Evolutionary conservation across 257 asterid genomes (phyloP).

Genomic region (Perilla frutescens): DNA sequence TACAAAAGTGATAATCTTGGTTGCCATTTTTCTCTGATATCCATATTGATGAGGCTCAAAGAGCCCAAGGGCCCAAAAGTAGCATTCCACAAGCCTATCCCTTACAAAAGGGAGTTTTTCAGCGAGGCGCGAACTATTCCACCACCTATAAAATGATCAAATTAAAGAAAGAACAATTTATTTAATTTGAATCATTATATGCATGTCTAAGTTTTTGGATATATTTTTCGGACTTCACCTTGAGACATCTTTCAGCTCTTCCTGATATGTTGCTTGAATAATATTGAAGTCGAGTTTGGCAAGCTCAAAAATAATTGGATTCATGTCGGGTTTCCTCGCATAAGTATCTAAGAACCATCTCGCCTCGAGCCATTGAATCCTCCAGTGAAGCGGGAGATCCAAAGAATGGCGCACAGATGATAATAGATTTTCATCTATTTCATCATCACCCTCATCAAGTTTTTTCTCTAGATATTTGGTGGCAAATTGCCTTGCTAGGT

Average conservation of each 20-base stretch:
- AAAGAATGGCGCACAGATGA: neutral
- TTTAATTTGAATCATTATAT: too few relatives aligned
- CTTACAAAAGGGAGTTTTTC: conserved; percentile 23
- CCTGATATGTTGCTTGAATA: neutral
- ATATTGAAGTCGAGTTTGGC: conserved; percentile 15
- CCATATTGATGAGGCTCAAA: neutral
- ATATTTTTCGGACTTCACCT: neutral
- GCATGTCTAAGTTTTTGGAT: too few relatives aligned
- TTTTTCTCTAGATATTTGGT: conserved; percentile 17
- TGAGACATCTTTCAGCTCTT: conserved; percentile 16
- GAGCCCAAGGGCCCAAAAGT: neutral
- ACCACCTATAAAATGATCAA: conserved; percentile 1
- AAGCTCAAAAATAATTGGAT: neutral
- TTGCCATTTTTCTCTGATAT: neutral
- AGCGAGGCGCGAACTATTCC: neutral
- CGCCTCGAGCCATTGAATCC: neutral
- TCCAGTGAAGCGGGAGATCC: conserved; percentile 15
- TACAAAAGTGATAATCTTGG: neutral
- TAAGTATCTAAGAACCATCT: neutral
- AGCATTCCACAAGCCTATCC: conserved; percentile 21
- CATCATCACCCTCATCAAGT: neutral
- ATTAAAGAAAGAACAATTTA: too few relatives aligned
- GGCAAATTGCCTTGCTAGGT: conserved; percentile 26
- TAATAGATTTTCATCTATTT: neutral
- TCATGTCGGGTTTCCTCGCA: neutral